Evolutionary conservation across 805 yeast genomes (phyloP).

Genomic region (Yamadazyma paraphyllophila): DNA sequence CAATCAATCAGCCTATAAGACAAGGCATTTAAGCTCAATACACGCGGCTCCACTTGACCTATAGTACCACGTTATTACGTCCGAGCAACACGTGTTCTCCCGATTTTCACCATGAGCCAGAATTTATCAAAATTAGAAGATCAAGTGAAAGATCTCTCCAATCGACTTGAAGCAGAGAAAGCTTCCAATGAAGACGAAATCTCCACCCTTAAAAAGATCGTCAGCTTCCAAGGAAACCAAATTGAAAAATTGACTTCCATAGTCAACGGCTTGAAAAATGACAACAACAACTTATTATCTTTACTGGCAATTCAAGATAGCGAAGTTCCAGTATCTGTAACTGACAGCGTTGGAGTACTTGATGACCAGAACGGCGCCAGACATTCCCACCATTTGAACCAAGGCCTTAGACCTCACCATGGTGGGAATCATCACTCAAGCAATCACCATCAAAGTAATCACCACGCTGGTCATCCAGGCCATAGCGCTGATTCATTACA

Average conservation of each 20-base stretch:
- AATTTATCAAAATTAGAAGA: background rate
- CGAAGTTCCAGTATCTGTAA: background rate
- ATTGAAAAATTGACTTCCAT: conserved; percentile 37
- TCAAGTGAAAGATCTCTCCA: conserved; percentile 13
- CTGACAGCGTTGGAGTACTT: background rate
- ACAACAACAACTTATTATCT: conserved; percentile 26
- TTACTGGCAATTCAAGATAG: conserved; percentile 14
- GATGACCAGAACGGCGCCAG: conserved; percentile 1
- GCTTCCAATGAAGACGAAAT: conserved; percentile 29
- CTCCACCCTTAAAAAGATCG: conserved; percentile 32
- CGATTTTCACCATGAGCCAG: conserved; percentile 1
- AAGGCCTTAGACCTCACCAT: no score
- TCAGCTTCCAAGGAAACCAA: conserved; percentile 37
- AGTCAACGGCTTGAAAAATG: conserved; percentile 28
- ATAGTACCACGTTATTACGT: no score
- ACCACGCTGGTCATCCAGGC: background rate
- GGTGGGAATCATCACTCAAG: background rate
- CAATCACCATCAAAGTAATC: background rate
- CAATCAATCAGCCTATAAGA: no score
- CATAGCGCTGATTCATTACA: background rate
- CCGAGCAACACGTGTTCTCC: no score
- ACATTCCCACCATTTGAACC: background rate
- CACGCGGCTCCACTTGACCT: background rate
- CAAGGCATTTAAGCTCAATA: no score
- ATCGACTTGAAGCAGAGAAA: conserved; percentile 25